Percentiles rank a stretch among this genome's conserved stretches.
phyloP scores from a whole-genome alignment of 2,329 filamentous ascomycete genomes.

The Calonectria naviculata region DNA sequence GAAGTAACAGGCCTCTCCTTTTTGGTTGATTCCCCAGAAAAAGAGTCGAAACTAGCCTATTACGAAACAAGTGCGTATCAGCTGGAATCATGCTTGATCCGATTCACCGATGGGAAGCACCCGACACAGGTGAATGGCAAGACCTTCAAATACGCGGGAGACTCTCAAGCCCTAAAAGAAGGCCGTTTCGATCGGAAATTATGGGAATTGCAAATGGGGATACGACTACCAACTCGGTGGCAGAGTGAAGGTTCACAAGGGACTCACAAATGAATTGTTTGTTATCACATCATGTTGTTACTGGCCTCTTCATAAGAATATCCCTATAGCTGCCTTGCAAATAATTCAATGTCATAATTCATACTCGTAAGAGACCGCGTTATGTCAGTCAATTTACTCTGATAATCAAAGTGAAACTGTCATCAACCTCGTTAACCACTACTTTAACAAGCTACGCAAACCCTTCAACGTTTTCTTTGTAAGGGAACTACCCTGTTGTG shows the following conservation, averaged over 20 bases:
- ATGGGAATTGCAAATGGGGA: not conserved
- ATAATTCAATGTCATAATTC: too few relatives aligned
- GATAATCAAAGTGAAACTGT: too few relatives aligned
- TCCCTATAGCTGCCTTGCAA: too few relatives aligned
- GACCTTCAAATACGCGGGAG: not conserved
- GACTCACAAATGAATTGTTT: not conserved
- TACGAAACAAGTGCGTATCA: not conserved
- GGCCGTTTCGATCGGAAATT: not conserved
- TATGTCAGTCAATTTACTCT: too few relatives aligned
- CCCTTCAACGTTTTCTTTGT: not conserved
- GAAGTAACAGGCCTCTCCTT: not conserved
- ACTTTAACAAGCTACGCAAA: not conserved
- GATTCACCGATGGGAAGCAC: not conserved
- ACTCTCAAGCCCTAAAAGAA: not conserved
- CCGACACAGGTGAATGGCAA: not conserved
- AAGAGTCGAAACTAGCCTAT: not conserved
- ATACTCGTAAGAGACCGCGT: too few relatives aligned
- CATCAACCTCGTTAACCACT: not conserved
- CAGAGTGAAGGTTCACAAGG: not conserved
- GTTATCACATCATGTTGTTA: too few relatives aligned
- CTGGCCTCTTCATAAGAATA: too few relatives aligned
- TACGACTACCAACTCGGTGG: not conserved
- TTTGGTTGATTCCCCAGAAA: not conserved
- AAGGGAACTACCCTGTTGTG: not conserved
- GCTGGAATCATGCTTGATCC: not conserved